Conservation (phyloP, 2,329 filamentous ascomycete genomes). For the Penicillium paneum region DNA sequence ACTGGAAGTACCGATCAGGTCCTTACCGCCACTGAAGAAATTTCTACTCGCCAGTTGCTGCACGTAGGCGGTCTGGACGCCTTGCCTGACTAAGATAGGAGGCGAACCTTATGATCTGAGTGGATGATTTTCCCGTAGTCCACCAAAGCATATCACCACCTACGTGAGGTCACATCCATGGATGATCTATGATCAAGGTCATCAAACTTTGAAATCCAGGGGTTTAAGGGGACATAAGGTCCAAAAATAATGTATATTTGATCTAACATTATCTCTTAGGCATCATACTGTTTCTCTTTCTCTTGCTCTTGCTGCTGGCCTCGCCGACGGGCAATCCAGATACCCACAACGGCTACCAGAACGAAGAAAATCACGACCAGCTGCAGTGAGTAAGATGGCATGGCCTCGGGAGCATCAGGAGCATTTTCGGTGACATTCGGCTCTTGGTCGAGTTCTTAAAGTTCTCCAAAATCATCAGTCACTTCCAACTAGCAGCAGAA, state of each 20-base stretch:
- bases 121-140: slow-evolving; percentile 1
- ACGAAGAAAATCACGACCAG: slow-evolving; percentile 18
- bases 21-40: slow-evolving; percentile 12
- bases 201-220: neutral
- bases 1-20: slow-evolving; percentile 3
- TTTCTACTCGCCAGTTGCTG: slow-evolving; percentile 21
- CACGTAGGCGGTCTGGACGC: slow-evolving; percentile 1
- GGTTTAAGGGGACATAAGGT: neutral
- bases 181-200: neutral
- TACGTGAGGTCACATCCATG: neutral
- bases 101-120: neutral
- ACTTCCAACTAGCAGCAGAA: slow-evolving; percentile 26
- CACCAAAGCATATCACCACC: slow-evolving; percentile 5
- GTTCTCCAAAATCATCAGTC: slow-evolving; percentile 35
- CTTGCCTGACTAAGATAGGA: slow-evolving; percentile 15
- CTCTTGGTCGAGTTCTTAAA: slow-evolving; percentile 21
- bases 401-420: slow-evolving; percentile 5
- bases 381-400: slow-evolving; percentile 15
- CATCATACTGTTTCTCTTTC: slow-evolving; percentile 15
- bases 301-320: slow-evolving; percentile 15
- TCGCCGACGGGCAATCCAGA: slow-evolving; percentile 19
- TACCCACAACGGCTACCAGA: slow-evolving; percentile 18
- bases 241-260: neutral
- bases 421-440: slow-evolving; percentile 6
- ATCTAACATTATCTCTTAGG: slow-evolving; percentile 4